Conservation (phyloP, 495 filamentous ascomycete genomes). For the Xylaria palmicola region DNA sequence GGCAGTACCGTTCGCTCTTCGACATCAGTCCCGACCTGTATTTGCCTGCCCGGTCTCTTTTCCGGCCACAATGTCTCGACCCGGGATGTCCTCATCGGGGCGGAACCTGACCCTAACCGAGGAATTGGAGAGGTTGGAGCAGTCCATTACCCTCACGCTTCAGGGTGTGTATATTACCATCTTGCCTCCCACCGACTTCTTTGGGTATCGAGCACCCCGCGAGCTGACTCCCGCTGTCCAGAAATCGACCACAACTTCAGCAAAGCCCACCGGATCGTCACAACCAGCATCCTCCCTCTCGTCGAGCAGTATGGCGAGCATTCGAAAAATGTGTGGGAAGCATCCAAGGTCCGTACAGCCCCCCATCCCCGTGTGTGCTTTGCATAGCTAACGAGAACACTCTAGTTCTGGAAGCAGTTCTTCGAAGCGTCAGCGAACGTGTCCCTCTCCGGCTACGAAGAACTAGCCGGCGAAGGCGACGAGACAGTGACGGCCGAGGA, state of each 20-base stretch:
- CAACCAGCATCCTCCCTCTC: constrained; percentile 84
- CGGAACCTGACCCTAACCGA: constrained; percentile 82
- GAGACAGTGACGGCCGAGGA: constrained; percentile 42
- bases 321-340: constrained; percentile 93
- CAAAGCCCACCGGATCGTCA: constrained; percentile 94
- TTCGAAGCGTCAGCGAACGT: constrained; percentile 98
- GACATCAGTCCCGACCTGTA: neutral
- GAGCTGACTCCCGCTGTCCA: constrained; percentile 33
- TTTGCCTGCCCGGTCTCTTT: neutral
- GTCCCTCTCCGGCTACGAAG: constrained; percentile 93
- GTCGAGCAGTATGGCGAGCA: constrained; percentile 97
- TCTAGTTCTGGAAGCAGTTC: constrained; percentile 99
- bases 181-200: too few species aligned
- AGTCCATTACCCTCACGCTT: constrained; percentile 92
- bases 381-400: constrained; percentile 14
- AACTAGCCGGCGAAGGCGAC: constrained; percentile 57
- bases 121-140: constrained; percentile 93
- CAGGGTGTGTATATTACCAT: constrained; percentile 66
- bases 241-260: constrained; percentile 99
- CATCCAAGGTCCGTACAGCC: constrained; percentile 71
- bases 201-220: too few species aligned
- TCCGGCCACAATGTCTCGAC: constrained; percentile 40
- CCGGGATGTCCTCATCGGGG: constrained; percentile 45
- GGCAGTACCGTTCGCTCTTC: neutral
- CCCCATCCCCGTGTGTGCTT: neutral